Base-by-base conservation (phyloP, 768 basidiomycete genomes). In the Phanerochaete sordida region DNA sequence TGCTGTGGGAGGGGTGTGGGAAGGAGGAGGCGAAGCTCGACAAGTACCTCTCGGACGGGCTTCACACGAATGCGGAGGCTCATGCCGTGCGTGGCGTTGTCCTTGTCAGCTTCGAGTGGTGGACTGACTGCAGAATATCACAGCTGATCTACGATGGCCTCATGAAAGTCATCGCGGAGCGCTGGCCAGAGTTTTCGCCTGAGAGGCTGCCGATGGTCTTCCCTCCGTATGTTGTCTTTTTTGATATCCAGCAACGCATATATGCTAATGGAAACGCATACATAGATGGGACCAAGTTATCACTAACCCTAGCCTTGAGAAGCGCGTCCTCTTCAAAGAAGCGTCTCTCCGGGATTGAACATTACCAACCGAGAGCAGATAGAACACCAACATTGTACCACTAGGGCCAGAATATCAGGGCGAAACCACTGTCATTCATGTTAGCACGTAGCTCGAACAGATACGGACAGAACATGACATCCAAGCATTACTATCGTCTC, bases 21-120 rank as follows among this genome's bases (percentile, higher is more conserved):
- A 73, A 81, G 62, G 75, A 83, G 7, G 85, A 88, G 69, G 70
- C 73, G 28, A 75, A 74, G 1, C 73, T 91, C 51, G 76, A 73
- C 27, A 73, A 66, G 46, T 88, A 80, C 67, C 70, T 91, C 56
- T 73, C 68, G 44, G 95, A 97, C 69, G 95, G 95, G 1, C 73
- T 97, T 53, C 95, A 97, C 72, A 73, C 93, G 66, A 92, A 82
- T 56, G 77, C 72, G n/a, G 79, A 74, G 1, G 95, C 92, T 24
- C 95, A 95, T 66, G 70, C 79, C 70, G 90, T 91, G 66, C 67
- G 85, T 69, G 26, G 56, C 39, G 13, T 26, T 37, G 7, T 19
- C n/a, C n/a, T n/a, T 37, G 5, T 11, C 27, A 48, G 13, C 19
- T 9, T n/a, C 11, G 24, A n/a, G 26, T 24, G 43, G 35, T 47